phyloP scores from a whole-genome alignment of 768 basidiomycete genomes.

The Goffeauzyma gilvescens region DNA sequence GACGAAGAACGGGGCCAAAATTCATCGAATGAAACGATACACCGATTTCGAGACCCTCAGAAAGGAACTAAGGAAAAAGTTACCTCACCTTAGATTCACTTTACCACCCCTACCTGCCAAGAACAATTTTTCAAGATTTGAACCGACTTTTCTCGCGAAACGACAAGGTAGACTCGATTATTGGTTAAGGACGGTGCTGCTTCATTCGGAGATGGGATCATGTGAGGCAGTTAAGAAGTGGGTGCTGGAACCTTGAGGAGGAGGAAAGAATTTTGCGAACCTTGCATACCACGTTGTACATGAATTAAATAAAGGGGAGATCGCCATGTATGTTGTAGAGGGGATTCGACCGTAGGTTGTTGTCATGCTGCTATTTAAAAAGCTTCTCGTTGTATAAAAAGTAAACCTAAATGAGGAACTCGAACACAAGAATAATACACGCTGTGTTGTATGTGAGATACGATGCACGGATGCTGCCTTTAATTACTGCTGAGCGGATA shows the following conservation, averaged over 20 bases:
- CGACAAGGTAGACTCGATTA: constrained; percentile 24
- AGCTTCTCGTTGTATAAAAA: too few relatives aligned
- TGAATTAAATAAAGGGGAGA: too few relatives aligned
- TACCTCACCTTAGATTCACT: constrained; percentile 15
- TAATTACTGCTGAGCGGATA: too few relatives aligned
- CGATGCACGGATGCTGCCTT: too few relatives aligned
- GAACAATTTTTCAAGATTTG: constrained; percentile 28
- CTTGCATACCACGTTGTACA: too few relatives aligned
- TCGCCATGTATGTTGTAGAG: too few relatives aligned
- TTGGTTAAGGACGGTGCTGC: constrained; percentile 25
- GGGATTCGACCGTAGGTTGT: too few relatives aligned
- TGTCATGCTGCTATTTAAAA: too few relatives aligned
- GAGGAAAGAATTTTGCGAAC: too few relatives aligned
- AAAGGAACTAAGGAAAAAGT: constrained; percentile 12
- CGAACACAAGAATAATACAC: too few relatives aligned
- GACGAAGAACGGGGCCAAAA: constrained; percentile 13
- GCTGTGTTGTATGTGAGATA: too few relatives aligned
- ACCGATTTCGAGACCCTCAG: constrained; percentile 23
- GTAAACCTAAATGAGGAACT: too few relatives aligned
- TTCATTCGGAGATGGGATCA: constrained; percentile 26
- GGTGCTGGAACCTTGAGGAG: constrained; percentile 2
- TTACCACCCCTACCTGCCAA: constrained; percentile 24
- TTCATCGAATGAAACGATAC: constrained; percentile 16
- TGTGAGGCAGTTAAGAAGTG: constrained; percentile 1
- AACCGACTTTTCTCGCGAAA: constrained; percentile 19